Evolutionary conservation across 163 green algal species (phyloP).

Genomic region (Chlorella variabilis): DNA sequence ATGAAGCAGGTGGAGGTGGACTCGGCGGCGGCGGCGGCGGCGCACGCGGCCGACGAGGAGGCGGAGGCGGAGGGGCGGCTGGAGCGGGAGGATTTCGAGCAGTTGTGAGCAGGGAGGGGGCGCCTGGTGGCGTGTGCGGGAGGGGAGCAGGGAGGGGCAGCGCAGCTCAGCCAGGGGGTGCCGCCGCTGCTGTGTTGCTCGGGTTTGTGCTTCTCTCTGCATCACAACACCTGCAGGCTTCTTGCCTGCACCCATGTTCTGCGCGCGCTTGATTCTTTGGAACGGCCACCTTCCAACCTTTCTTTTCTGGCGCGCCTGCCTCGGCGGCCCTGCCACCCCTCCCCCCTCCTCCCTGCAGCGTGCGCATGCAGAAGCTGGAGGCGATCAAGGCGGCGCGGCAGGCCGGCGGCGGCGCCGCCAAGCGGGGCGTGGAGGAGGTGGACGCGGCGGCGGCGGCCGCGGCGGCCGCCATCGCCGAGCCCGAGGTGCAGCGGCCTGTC

Average conservation of each 20-base stretch:
- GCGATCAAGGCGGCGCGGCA: slow-evolving; percentile 4
- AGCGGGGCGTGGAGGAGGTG: slow-evolving; percentile 18
- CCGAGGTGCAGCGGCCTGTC: slow-evolving; percentile 26
- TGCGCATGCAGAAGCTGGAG: slow-evolving; percentile 43
- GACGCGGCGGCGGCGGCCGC: slow-evolving; percentile 3
- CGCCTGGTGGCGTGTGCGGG: neutral
- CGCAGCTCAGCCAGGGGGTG: too few species aligned
- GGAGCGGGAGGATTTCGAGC: slow-evolving; percentile 44
- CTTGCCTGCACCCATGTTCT: too few species aligned
- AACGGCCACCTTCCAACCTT: too few species aligned
- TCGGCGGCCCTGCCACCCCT: too few species aligned
- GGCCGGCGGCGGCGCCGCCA: neutral
- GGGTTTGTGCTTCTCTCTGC: too few species aligned
- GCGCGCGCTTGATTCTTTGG: too few species aligned
- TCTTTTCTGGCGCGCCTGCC: too few species aligned
- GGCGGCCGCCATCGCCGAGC: neutral
- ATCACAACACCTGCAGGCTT: too few species aligned
- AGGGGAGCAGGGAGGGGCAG: too few species aligned
- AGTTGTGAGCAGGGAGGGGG: slow-evolving; percentile 35
- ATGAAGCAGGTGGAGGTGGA: slow-evolving; percentile 52
- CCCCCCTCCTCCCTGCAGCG: slow-evolving; percentile 12
- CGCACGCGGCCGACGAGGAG: slow-evolving; percentile 55
- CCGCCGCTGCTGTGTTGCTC: too few species aligned
- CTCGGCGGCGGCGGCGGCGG: slow-evolving; percentile 15
- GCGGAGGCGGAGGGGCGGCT: slow-evolving; percentile 56